Base-by-base conservation (phyloP, 2,329 filamentous ascomycete genomes). In the Aspergillus tamarii region DNA sequence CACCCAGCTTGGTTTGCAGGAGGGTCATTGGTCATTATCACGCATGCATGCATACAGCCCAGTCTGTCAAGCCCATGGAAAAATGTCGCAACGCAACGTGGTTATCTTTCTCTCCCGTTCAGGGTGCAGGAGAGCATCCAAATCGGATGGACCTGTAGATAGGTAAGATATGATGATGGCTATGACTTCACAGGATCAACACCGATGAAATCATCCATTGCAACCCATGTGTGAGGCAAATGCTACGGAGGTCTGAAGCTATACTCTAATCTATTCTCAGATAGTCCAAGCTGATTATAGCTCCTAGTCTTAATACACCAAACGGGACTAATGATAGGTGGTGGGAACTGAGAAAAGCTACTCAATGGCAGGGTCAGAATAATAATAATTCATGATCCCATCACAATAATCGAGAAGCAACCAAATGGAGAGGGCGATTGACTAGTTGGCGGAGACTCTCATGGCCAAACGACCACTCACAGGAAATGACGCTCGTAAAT, bases 401-500 rank as follows among this genome's bases (percentile, higher is more conserved):
- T 58, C 48, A 45, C 34, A 62, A 53, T 43, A 50, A 28, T 46
- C n/a, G 39, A n/a, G 45, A 62, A 56, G 34, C 36, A 52, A 28
- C 43, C 26, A 34, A 61, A 23, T 62, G 43, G 60, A 65, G 59
- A 28, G 28, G 10, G 30, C 26, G 26, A 54, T 28, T 23, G 36
- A 59, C 61, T 61, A 61, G 62, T 55, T 53, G 61, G 68, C 66
- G 66, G 66, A 64, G 64, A 59, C 57, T 32, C 28, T 36, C 58
- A 46, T 41, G 30, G 48, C 21, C 7, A 54, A 54, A 53, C 53
- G 46, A 59, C 69, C 64, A 69, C 34, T 68, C 59, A 68, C 46
- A 66, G 11, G 52, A 67, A 69, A 70, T 69, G 61, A 64, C 67
- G 63, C 65, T 64, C 63, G 39, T 52, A 52, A 61, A 64, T 62